A percentile compares a stretch with the other conserved stretches of the same genome.
These are phyloP conservation scores for Pisolithus sp. DNA, from an alignment of 768 basidiomycete species.

Conservation along the genomic window DNA sequence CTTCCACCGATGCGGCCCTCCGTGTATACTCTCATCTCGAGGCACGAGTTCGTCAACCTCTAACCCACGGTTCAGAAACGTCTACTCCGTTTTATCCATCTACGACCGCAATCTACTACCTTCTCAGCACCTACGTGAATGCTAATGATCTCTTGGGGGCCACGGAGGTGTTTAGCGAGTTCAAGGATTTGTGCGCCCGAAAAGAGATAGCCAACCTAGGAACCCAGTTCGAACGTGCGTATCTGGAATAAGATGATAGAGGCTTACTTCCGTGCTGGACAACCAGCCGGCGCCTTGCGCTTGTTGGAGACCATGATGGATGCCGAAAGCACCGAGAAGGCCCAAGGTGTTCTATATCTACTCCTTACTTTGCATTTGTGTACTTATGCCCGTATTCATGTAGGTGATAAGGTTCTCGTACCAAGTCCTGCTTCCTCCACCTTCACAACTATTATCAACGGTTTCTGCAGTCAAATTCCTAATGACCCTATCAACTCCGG, in stretches of 20 bases:
- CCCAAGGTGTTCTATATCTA: conserved; percentile 4
- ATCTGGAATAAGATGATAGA: conserved; percentile 76
- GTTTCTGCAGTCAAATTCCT: conserved; percentile 49
- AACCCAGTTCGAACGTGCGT: conserved; percentile 31
- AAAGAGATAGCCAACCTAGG: conserved; percentile 25
- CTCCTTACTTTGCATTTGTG: neutral
- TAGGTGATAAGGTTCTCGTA: conserved; percentile 26
- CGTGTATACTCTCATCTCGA: conserved; percentile 62
- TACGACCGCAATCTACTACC: conserved; percentile 40
- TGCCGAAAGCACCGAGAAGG: conserved; percentile 19
- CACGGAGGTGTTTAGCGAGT: conserved; percentile 60
- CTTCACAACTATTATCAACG: conserved; percentile 55
- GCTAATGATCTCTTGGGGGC: conserved; percentile 43
- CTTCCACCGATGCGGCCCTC: conserved; percentile 53
- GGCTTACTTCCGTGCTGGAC: conserved; percentile 59
- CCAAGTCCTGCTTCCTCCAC: conserved; percentile 59
- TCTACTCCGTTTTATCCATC: conserved; percentile 18
- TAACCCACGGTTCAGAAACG: no score
- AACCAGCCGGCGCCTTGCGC: conserved; percentile 56
- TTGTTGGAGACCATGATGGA: conserved; percentile 70
- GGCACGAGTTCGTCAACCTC: conserved; percentile 22
- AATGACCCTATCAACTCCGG: neutral
- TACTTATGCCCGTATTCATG: neutral
- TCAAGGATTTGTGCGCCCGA: conserved; percentile 34
- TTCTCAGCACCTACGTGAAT: conserved; percentile 55